These are phyloP conservation scores for Cajanus cajan DNA, from an alignment of 306 rosid species.

Conservation along the genomic window DNA sequence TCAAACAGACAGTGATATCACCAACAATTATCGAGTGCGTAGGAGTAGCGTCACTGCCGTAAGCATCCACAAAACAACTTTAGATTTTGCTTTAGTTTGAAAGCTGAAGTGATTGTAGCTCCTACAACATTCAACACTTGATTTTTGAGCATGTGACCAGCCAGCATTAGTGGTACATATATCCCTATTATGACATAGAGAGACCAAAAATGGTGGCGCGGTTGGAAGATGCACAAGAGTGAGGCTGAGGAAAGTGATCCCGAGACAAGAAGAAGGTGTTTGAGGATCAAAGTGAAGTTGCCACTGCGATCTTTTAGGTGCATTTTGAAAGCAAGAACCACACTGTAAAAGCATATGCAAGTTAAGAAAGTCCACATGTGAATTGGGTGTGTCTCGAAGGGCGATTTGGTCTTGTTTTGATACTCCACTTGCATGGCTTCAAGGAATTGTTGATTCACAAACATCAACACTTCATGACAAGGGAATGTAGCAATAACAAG, in stretches of 20 bases:
- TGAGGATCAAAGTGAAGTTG: background rate
- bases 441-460: conserved; percentile 10
- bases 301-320: background rate
- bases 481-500: background rate
- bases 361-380: conserved; percentile 10
- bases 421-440: background rate
- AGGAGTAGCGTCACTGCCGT: too few species aligned
- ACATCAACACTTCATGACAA: background rate
- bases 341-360: background rate
- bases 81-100: background rate
- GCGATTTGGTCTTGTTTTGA: conserved; percentile 5
- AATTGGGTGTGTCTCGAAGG: conserved; percentile 18
- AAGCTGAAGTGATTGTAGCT: background rate
- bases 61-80: background rate
- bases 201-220: background rate
- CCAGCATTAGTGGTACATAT: background rate
- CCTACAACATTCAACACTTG: background rate
- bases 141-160: background rate
- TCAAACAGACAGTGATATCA: background rate
- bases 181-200: background rate
- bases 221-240: background rate
- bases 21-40: too few species aligned
- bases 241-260: conserved; percentile 16
- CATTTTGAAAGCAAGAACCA: background rate
- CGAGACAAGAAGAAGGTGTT: background rate